Conservation (phyloP, 2,329 filamentous ascomycete species). For the Teratosphaeria epicoccoides region DNA sequence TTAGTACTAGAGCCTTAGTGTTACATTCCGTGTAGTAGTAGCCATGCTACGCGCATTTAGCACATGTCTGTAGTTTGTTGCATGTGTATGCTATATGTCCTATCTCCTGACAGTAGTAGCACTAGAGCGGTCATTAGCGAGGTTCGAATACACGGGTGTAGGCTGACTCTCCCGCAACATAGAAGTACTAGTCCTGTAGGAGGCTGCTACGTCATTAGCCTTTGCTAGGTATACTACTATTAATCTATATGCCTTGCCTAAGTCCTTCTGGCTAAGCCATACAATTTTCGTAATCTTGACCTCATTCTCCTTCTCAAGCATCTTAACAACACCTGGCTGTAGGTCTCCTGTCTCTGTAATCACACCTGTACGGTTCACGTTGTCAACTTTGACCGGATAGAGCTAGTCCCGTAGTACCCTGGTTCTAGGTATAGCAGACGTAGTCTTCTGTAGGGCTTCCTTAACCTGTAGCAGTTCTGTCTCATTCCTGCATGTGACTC, state of each 20-base stretch:
- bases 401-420: conserved; percentile 5
- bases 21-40: neutral
- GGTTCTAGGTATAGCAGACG: neutral
- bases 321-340: neutral
- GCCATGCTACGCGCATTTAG: neutral
- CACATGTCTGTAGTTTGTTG: neutral
- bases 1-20: neutral
- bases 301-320: conserved; percentile 6
- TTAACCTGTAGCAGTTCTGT: conserved; percentile 1
- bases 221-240: conserved; percentile 6
- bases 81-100: neutral
- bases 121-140: neutral
- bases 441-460: conserved; percentile 2
- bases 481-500: conserved; percentile 3
- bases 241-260: conserved; percentile 3
- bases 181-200: neutral
- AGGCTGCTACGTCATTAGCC: conserved; percentile 1
- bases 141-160: neutral
- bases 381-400: conserved; percentile 6
- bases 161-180: neutral
- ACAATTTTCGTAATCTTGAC: conserved; percentile 3
- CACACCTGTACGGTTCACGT: conserved; percentile 4
- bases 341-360: conserved; percentile 1
- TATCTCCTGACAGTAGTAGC: neutral
- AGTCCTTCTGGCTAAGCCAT: conserved; percentile 6